Evolutionary conservation across 2,329 filamentous ascomycete species (phyloP).

Genomic region (Exserohilum rostratum): DNA sequence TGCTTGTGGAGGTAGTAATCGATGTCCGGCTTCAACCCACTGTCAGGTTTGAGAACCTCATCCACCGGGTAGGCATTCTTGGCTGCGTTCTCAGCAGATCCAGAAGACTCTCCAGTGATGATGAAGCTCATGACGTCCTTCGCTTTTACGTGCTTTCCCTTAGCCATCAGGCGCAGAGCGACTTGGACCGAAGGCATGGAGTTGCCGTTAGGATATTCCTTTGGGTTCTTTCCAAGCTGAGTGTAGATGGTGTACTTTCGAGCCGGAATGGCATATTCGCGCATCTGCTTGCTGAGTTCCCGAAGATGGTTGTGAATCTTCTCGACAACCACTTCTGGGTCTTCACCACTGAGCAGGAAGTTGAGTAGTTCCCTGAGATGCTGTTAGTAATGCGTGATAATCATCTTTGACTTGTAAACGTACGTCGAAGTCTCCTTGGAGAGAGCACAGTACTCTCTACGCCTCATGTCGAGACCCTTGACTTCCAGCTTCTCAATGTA

Average conservation of each 20-base stretch:
- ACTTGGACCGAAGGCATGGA: constrained; percentile 98
- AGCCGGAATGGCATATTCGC: constrained; percentile 72
- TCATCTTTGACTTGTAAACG: constrained; percentile 23
- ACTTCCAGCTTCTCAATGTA: constrained; percentile 95
- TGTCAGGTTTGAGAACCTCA: constrained; percentile 79
- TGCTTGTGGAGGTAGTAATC: constrained; percentile 99
- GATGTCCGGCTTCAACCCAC: constrained; percentile 82
- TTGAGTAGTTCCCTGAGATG: constrained; percentile 73
- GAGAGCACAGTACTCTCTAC: constrained; percentile 93
- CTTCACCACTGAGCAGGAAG: constrained; percentile 91
- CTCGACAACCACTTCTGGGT: constrained; percentile 83
- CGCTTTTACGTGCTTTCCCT: constrained; percentile 85
- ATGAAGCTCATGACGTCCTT: constrained; percentile 98
- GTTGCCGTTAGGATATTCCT: constrained; percentile 91
- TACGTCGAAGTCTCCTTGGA: constrained; percentile 89
- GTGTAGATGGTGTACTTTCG: constrained; percentile 98
- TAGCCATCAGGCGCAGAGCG: constrained; percentile 82
- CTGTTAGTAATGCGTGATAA: constrained; percentile 11
- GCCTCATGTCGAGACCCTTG: constrained; percentile 97
- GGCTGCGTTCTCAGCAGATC: constrained; percentile 71
- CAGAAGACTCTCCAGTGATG: constrained; percentile 73
- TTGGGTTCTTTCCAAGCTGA: constrained; percentile 91
- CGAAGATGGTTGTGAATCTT: constrained; percentile 93
- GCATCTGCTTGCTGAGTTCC: constrained; percentile 85
- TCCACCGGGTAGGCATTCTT: constrained; percentile 89